Evolutionary conservation across 1,284 basidiomycete genomes (phyloP).

Genomic region (Inonotus obliquus): DNA sequence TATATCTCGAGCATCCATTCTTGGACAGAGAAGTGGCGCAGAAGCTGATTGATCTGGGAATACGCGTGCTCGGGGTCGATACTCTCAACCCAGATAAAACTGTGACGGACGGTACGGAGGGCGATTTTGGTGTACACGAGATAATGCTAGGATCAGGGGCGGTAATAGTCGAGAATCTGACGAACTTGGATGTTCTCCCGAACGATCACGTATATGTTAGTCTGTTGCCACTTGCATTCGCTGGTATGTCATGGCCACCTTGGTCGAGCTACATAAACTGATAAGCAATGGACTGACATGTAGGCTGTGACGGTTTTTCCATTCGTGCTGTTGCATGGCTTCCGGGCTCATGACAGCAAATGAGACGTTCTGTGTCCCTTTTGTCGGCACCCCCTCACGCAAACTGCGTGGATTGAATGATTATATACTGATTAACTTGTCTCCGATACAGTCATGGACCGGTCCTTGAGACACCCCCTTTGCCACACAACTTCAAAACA

Average conservation of each 20-base stretch:
- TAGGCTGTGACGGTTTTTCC: conserved; percentile 58
- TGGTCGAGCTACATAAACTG: not conserved
- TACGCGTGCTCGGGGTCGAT: conserved; percentile 55
- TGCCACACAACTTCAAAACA: too few species aligned
- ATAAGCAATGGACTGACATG: not conserved
- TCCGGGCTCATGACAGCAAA: too few species aligned
- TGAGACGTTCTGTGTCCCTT: too few species aligned
- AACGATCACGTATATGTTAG: conserved; percentile 42
- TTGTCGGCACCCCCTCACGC: too few species aligned
- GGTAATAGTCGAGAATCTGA: conserved; percentile 66
- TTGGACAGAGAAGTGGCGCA: conserved; percentile 48
- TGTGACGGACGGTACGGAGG: conserved; percentile 30
- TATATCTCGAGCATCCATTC: conserved; percentile 61
- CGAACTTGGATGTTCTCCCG: conserved; percentile 41
- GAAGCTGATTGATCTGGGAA: conserved; percentile 43
- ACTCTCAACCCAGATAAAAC: conserved; percentile 64
- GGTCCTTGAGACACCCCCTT: too few species aligned
- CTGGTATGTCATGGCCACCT: conserved; percentile 4
- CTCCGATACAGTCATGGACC: too few species aligned
- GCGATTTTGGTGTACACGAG: conserved; percentile 50
- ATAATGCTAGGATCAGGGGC: conserved; percentile 50
- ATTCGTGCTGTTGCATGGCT: conserved; percentile 56
- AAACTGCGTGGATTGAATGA: too few species aligned
- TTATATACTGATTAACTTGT: too few species aligned
- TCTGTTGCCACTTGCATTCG: conserved; percentile 52